phyloP scores from a whole-genome alignment of 345 rosid genomes.

The Eucalyptus camaldulensis region DNA sequence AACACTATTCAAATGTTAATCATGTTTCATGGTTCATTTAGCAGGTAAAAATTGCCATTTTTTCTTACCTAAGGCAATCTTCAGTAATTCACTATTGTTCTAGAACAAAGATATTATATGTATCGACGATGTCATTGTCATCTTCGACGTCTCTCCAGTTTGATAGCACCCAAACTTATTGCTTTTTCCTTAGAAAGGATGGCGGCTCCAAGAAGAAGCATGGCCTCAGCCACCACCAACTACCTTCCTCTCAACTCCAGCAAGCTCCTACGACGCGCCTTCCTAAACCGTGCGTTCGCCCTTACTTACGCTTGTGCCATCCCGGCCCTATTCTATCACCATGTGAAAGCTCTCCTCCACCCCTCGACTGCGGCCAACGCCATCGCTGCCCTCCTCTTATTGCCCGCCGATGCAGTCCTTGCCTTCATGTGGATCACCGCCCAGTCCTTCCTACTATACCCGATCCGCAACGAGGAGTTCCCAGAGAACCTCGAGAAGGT shows the following conservation, averaged over 20 bases:
- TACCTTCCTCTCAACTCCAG: conserved; percentile 19
- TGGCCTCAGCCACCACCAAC: neutral
- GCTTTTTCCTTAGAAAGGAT: neutral
- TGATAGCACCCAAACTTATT: neutral
- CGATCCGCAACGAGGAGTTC: conserved; percentile 23
- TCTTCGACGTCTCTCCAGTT: neutral
- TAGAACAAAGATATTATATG: neutral
- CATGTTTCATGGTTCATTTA: neutral
- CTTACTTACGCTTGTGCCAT: conserved; percentile 34
- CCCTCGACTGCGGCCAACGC: neutral
- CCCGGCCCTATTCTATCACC: conserved; percentile 36
- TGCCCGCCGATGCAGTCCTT: conserved; percentile 48
- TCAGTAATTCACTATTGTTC: neutral
- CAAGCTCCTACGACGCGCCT: conserved; percentile 16
- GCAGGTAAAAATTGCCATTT: neutral
- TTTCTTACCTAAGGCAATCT: neutral
- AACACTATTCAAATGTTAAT: no score
- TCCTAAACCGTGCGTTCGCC: conserved; percentile 36
- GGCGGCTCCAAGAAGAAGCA: neutral
- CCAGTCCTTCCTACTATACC: conserved; percentile 24
- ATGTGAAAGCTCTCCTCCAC: conserved; percentile 20
- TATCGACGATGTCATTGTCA: neutral
- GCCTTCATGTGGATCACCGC: conserved; percentile 52
- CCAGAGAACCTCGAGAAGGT: conserved; percentile 25
- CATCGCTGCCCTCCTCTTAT: conserved; percentile 4